Evolutionary conservation across 192 early-diverging fungal genomes (phyloP), one percentile per base, ranked within the genome.

Genomic region (Podila minutissima): DNA sequence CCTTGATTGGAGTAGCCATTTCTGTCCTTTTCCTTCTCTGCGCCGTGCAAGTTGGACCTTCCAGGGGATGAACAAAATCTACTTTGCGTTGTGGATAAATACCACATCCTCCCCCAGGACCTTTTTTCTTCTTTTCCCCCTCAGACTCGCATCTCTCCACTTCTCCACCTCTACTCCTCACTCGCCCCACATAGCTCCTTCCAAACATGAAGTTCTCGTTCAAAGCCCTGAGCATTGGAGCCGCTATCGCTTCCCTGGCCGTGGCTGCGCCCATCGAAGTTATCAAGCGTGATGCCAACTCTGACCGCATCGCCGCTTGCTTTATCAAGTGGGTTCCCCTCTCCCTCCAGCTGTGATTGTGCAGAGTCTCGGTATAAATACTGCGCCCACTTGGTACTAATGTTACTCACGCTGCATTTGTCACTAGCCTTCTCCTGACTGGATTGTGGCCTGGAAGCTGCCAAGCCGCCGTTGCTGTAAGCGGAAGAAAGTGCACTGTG

Each of bases 131-230:
- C 35, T 59, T 58, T 66, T 46, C 41, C 28, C 26, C 48, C 50
- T 38, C 49, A 66, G 33, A 46, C 26, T 63, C 37, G 68, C 69
- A 72, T 67, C 20, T 22, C 26, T 26, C 73, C 46, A 35, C 22
- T 28, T 15, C 49, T 51, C 19, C 51, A 37, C 20, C 53, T 33
- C 26, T 50, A 10, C 31, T 10, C 62, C 4, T 19, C 46, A 46
- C 48, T 4, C 28, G 37, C 8, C 50, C 65, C 69, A 15, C 59
- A 59, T 46, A 32, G 59, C 72, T 24, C 50, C 48, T 8, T 46
- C 41, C 31, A 71, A 71, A 17, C 28, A 81, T 81, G 77, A 81
- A 73, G 71, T 73, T 81, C 62, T 73, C 77, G 26, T 61, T 81
- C 66, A 81, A 81, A n/a, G 57, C 28, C 48, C 66, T 69, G 50